Evolutionary conservation across 805 yeast species (phyloP).

Genomic region (Pichia sporocuriosa): DNA sequence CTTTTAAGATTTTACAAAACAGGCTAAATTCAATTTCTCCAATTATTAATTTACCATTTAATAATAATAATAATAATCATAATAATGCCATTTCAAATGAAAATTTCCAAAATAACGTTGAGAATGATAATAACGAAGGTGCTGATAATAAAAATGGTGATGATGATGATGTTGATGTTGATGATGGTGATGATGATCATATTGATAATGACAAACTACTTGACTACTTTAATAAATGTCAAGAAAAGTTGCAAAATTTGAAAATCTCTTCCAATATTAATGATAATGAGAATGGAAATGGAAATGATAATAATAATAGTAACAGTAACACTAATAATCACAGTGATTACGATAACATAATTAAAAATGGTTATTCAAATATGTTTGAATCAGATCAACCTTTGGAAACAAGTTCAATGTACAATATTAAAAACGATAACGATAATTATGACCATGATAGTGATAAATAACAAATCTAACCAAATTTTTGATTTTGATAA

Average conservation of each 20-base stretch:
- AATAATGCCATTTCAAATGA: not conserved
- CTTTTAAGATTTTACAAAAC: conserved; percentile 74
- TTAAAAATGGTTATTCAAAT: conserved; percentile 6
- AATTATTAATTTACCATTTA: conserved; percentile 23
- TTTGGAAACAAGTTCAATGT: conserved; percentile 15
- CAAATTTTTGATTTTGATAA: conserved; percentile 37
- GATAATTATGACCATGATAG: too few relatives aligned
- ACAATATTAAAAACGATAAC: too few relatives aligned
- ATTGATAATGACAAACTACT: conserved; percentile 25
- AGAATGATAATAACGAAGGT: too few relatives aligned
- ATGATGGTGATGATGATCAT: conserved; percentile 16
- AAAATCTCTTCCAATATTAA: conserved; percentile 6
- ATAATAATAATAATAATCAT: conserved; percentile 22
- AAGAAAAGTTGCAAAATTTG: conserved; percentile 28
- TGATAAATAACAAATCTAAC: too few relatives aligned
- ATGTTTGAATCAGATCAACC: conserved; percentile 14
- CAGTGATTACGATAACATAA: not conserved
- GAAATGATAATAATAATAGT: conserved; percentile 2
- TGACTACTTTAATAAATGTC: conserved; percentile 43
- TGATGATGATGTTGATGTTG: not conserved
- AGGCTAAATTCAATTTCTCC: conserved; percentile 58
- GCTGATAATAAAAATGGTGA: conserved; percentile 13
- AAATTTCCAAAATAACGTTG: too few relatives aligned
- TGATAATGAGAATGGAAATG: too few relatives aligned
- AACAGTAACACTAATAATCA: not conserved